Evolutionary conservation across 2,329 filamentous ascomycete genomes (phyloP).

Genomic region (Pestalotiopsis sp.): DNA sequence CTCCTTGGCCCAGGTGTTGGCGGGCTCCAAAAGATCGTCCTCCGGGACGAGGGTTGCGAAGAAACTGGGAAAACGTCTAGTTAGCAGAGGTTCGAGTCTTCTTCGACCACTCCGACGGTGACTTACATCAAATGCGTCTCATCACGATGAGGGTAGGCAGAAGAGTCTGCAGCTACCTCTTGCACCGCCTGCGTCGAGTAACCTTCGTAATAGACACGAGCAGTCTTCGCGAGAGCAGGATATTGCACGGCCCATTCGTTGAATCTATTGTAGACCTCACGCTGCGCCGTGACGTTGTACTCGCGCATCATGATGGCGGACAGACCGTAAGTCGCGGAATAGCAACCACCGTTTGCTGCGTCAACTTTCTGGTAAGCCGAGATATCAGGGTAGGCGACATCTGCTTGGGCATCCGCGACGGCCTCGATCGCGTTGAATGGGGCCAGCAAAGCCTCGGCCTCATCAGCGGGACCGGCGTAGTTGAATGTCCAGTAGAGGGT

Average conservation of each 20-base stretch:
- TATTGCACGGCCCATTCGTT: background rate
- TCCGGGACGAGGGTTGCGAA: background rate
- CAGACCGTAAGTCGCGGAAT: conserved; percentile 1
- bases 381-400: background rate
- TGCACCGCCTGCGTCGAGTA: background rate
- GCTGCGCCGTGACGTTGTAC: conserved; percentile 2
- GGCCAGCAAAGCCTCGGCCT: background rate
- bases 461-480: background rate
- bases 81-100: background rate
- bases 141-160: conserved; percentile 24
- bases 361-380: background rate
- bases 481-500: background rate
- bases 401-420: background rate
- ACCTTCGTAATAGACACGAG: background rate
- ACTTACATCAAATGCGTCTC: conserved; percentile 21
- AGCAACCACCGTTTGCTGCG: background rate
- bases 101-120: background rate
- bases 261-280: background rate
- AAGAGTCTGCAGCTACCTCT: conserved; percentile 2
- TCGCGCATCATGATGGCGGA: conserved; percentile 13
- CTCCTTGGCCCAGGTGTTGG: conserved; percentile 17
- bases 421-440: background rate
- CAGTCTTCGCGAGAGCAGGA: background rate
- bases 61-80: background rate
- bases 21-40: conserved; percentile 4